A percentile compares a stretch with the other conserved stretches of the same genome.
These are phyloP conservation scores for Calonectria montana DNA, from an alignment of 2,329 filamentous ascomycete genomes.

Conservation along the genomic window DNA sequence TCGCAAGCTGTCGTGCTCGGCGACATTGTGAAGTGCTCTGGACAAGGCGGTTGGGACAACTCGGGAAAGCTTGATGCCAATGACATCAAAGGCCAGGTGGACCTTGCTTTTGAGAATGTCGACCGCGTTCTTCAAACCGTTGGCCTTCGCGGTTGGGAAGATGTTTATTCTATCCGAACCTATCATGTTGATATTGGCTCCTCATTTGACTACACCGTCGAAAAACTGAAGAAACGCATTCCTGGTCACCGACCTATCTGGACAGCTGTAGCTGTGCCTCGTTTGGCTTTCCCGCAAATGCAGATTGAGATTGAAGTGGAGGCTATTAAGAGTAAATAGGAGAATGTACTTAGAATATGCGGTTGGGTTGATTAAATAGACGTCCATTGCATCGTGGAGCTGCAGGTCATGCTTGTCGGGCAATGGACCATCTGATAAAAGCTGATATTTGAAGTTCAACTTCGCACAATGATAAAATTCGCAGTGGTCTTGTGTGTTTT, in stretches of 20 bases:
- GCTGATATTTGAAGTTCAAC: no score
- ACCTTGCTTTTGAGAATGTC: constrained; percentile 38
- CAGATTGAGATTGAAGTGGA: constrained; percentile 39
- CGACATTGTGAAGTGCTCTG: constrained; percentile 39
- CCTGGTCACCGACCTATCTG: constrained; percentile 27
- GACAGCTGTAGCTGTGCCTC: constrained; percentile 19
- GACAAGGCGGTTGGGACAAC: constrained; percentile 38
- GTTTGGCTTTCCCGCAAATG: constrained; percentile 34
- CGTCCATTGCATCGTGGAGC: no score
- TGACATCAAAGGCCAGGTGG: constrained; percentile 25
- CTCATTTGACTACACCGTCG: constrained; percentile 17
- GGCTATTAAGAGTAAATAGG: constrained; percentile 26
- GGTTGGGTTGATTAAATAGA: no score
- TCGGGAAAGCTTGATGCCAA: constrained; percentile 28
- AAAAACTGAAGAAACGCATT: constrained; percentile 26
- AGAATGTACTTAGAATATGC: no score
- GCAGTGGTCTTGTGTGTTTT: no score
- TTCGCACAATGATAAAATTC: no score
- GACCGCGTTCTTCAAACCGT: constrained; percentile 37
- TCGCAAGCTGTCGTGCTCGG: constrained; percentile 22
- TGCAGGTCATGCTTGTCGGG: no score
- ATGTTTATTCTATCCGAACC: constrained; percentile 40
- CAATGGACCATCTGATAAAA: no score
- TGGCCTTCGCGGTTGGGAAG: constrained; percentile 41
- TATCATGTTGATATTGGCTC: constrained; percentile 38